Percentiles rank a stretch among this genome's conserved stretches.
Evolutionary conservation across 176 grass and related monocot species (phyloP).

Genomic region (Thalia dealbata): DNA sequence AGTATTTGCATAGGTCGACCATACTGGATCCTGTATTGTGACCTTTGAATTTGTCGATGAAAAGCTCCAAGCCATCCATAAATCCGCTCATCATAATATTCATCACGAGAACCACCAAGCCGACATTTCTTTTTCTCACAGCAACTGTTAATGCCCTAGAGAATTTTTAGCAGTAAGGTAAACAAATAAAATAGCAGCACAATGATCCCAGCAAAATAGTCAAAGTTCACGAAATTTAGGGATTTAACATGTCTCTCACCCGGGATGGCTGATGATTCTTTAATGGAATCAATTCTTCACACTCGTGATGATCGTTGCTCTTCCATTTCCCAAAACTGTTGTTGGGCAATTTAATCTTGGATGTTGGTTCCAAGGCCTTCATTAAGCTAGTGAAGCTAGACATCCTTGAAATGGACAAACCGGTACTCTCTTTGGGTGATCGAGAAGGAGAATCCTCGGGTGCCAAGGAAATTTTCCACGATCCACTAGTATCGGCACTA

Average conservation of each 20-base stretch:
- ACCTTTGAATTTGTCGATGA: slow-evolving; percentile 6
- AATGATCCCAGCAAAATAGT: not conserved
- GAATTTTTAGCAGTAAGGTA: not conserved
- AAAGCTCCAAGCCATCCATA: slow-evolving; percentile 16
- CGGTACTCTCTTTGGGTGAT: not conserved
- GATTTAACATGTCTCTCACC: not conserved
- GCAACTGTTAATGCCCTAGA: not conserved
- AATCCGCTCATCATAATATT: slow-evolving; percentile 3
- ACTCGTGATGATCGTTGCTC: not conserved
- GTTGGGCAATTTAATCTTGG: slow-evolving; percentile 7
- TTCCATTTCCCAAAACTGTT: slow-evolving; percentile 25
- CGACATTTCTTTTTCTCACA: not conserved
- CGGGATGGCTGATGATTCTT: slow-evolving; percentile 4
- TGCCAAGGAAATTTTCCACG: slow-evolving; percentile 17
- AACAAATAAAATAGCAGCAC: not conserved
- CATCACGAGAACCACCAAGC: not conserved
- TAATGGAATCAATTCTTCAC: slow-evolving; percentile 15
- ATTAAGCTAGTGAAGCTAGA: slow-evolving; percentile 17
- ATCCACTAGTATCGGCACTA: slow-evolving; percentile 12
- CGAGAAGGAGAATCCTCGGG: slow-evolving; percentile 11
- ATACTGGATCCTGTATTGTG: slow-evolving; percentile 15
- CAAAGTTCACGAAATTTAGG: not conserved
- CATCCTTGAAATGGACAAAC: not conserved
- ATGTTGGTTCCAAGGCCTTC: slow-evolving; percentile 9
- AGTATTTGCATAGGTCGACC: not conserved